Base-by-base conservation (phyloP, 345 rosid species). In the Camelina sativa region DNA sequence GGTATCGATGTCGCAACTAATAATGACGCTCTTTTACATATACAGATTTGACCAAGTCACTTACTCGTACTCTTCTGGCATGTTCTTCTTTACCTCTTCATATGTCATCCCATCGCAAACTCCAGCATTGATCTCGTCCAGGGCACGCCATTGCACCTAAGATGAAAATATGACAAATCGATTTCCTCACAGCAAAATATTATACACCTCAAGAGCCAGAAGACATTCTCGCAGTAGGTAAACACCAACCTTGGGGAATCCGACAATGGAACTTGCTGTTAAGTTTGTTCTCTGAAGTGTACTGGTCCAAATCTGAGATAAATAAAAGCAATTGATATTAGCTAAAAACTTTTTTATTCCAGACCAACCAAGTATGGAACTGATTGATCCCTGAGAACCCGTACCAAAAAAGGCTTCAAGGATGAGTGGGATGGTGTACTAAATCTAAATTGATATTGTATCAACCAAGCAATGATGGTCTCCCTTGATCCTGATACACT, bases 91-190 rank as follows among this genome's bases (percentile, higher is more conserved):
- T 69, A 91, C 87, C 67, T 92, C 99, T 74, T 96, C 98, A 64
- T 96, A 96, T 22, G 91, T 92, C 99, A 96, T 96, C 74, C 97
- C 99, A 86, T 96, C 99, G 67, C 99, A 96, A 11, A 89, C 96
- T 82, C 99, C 99, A 68, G 99, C 85, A 78, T 96, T 96, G 80
- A 96, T 92, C 87, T 96, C 99, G 69, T 96, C 99, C 47, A 96
- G 87, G 25, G 98, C 96, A 76, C 98, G 98, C 99, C 99, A 96
- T 86, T 96, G 99, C 76, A 96, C 94, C 99, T 96, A 70, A 72
- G 62, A 71, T 65, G 62, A 71, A 65, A 12, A 60, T 34, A 66
- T 10, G 59, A 43, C 37, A 51, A 52, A 22, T 20, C 46, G 52
- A 59, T 66, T 53, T 52, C 59, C 20, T 67, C 13, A 11, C 60